Conservation (phyloP, 1,284 basidiomycete genomes). For the Trametes versicolor region DNA sequence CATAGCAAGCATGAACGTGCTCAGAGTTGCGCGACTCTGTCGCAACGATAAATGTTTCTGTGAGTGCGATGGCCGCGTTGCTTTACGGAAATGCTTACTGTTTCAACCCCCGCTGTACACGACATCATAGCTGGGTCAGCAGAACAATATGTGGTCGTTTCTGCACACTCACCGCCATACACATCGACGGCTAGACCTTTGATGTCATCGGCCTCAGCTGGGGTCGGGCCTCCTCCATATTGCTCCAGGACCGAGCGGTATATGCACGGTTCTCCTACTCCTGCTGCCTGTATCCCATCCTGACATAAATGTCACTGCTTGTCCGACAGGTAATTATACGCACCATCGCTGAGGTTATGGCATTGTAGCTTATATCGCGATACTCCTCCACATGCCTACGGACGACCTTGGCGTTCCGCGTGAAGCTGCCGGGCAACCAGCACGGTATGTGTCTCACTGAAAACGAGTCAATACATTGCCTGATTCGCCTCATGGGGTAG, state of each 20-base stretch:
- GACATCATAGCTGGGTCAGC: neutral
- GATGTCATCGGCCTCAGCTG: slow-evolving; percentile 32
- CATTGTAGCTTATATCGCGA: slow-evolving; percentile 25
- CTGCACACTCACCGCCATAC: slow-evolving; percentile 33
- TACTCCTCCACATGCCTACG: slow-evolving; percentile 17
- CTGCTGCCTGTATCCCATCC: neutral
- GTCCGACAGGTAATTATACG: neutral
- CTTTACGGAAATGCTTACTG: slow-evolving; percentile 22
- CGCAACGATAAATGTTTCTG: neutral
- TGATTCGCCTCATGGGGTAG: neutral
- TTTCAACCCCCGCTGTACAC: slow-evolving; percentile 27
- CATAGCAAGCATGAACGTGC: slow-evolving; percentile 32
- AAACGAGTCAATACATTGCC: neutral
- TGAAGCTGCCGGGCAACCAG: slow-evolving; percentile 36
- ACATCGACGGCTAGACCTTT: slow-evolving; percentile 29
- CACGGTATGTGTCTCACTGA: slow-evolving; percentile 30
- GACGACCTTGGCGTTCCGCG: slow-evolving; percentile 22
- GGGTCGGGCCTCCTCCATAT: neutral
- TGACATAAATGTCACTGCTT: too few relatives aligned
- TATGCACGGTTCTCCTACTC: slow-evolving; percentile 5
- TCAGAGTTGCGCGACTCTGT: slow-evolving; percentile 15
- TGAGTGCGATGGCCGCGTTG: neutral
- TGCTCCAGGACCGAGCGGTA: neutral
- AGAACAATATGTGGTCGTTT: neutral
- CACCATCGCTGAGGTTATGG: slow-evolving; percentile 32